Percentiles rank a stretch among this genome's conserved stretches.
Conservation (phyloP, 2,329 filamentous ascomycete genomes). For the Ramularia collo-cygni region DNA sequence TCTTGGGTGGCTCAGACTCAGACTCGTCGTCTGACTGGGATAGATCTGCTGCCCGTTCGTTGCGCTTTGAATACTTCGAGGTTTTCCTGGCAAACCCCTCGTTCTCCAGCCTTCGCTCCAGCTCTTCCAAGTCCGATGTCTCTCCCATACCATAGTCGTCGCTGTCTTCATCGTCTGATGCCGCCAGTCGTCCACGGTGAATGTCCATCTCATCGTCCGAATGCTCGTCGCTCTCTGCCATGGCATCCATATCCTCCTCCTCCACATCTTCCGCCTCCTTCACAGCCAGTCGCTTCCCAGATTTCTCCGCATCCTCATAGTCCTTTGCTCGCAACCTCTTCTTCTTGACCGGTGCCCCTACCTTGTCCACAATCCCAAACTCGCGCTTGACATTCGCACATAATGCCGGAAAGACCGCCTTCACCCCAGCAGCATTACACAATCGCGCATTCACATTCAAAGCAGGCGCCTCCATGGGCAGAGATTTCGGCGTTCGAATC, state of each 20-base stretch:
- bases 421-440: slow-evolving; percentile 54
- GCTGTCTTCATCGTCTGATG: slow-evolving; percentile 29
- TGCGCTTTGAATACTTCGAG: not conserved
- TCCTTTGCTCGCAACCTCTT: slow-evolving; percentile 25
- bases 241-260: not conserved
- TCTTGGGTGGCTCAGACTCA: slow-evolving; percentile 14
- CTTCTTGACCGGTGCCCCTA: slow-evolving; percentile 18
- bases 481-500: slow-evolving; percentile 33
- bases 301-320: slow-evolving; percentile 8
- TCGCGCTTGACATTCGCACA: slow-evolving; percentile 36
- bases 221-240: slow-evolving; percentile 9
- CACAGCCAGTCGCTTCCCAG: slow-evolving; percentile 4
- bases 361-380: slow-evolving; percentile 26
- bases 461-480: slow-evolving; percentile 39
- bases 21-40: slow-evolving; percentile 16
- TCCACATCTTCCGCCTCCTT: slow-evolving; percentile 8
- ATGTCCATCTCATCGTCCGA: slow-evolving; percentile 31
- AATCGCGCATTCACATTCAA: slow-evolving; percentile 54
- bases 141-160: slow-evolving; percentile 14
- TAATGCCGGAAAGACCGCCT: slow-evolving; percentile 45
- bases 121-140: slow-evolving; percentile 19
- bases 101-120: slow-evolving; percentile 20
- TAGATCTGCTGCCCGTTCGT: slow-evolving; percentile 15
- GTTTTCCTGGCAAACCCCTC: slow-evolving; percentile 18
- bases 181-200: slow-evolving; percentile 36